These are phyloP conservation scores for Polygonum maritimum DNA, from an alignment of 148 eudicot genomes.

Conservation along the genomic window DNA sequence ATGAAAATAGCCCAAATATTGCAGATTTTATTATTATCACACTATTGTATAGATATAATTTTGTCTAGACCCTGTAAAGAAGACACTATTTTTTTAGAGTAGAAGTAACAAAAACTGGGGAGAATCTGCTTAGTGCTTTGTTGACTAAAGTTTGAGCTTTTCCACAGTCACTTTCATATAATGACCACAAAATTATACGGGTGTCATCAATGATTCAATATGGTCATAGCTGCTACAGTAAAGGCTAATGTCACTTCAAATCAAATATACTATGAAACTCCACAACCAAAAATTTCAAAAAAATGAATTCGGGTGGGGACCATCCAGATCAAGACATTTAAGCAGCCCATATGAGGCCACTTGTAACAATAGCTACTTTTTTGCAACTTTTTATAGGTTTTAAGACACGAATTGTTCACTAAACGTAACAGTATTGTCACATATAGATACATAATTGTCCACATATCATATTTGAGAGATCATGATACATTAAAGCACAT, in stretches of 20 bases:
- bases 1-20: background rate
- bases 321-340: too few relatives aligned
- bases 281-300: background rate
- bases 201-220: background rate
- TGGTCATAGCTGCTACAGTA: background rate
- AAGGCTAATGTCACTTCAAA: background rate
- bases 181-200: background rate
- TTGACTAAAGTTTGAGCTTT: background rate
- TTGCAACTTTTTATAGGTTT: too few relatives aligned
- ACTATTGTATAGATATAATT: background rate
- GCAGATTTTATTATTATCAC: background rate
- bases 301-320: too few relatives aligned
- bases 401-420: too few relatives aligned
- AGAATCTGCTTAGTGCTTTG: background rate
- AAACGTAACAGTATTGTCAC: too few relatives aligned
- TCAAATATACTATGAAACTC: background rate
- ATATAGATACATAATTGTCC: too few relatives aligned
- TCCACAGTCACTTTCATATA: background rate
- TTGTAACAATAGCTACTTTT: too few relatives aligned
- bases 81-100: background rate
- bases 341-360: too few relatives aligned
- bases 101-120: background rate
- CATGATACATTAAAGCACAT: too few relatives aligned
- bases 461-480: too few relatives aligned
- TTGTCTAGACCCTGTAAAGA: background rate